These are phyloP conservation scores for Monosporozyma servazzii DNA, from an alignment of 805 yeast species.

Conservation along the genomic window DNA sequence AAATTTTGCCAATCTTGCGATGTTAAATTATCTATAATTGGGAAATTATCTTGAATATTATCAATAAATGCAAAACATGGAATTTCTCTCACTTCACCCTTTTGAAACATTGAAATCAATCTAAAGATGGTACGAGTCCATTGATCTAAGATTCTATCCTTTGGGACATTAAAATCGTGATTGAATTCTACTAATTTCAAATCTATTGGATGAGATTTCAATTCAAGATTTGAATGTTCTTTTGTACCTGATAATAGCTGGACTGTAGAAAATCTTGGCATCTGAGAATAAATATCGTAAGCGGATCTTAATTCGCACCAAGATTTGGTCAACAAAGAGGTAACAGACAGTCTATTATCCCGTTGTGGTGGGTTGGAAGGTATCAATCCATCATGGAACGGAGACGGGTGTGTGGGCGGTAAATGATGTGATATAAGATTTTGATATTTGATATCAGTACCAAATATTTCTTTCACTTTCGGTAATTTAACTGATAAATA, in stretches of 20 bases:
- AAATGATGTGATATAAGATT: constrained; percentile 11
- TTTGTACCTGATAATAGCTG: constrained; percentile 40
- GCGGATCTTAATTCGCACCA: constrained; percentile 63
- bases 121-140: constrained; percentile 39
- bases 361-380: neutral
- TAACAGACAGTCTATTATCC: constrained; percentile 34
- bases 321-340: constrained; percentile 44
- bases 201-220: constrained; percentile 34
- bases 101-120: constrained; percentile 33
- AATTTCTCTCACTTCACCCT: constrained; percentile 53
- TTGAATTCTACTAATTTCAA: constrained; percentile 10
- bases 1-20: neutral
- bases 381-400: constrained; percentile 11
- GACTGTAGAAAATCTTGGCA: constrained; percentile 28
- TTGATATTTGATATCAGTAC: constrained; percentile 9
- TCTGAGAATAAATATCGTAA: constrained; percentile 43
- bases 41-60: neutral
- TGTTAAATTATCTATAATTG: neutral
- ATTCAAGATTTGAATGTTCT: constrained; percentile 42
- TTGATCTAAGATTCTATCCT: constrained; percentile 20
- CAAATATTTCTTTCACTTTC: constrained; percentile 13
- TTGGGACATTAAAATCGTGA: constrained; percentile 13
- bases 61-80: constrained; percentile 45
- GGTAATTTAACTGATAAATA: constrained; percentile 16
- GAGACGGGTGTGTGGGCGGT: constrained; percentile 13